phyloP scores from a whole-genome alignment of 108 stramenopile genomes.

The Fragilariopsis cylindrus region DNA sequence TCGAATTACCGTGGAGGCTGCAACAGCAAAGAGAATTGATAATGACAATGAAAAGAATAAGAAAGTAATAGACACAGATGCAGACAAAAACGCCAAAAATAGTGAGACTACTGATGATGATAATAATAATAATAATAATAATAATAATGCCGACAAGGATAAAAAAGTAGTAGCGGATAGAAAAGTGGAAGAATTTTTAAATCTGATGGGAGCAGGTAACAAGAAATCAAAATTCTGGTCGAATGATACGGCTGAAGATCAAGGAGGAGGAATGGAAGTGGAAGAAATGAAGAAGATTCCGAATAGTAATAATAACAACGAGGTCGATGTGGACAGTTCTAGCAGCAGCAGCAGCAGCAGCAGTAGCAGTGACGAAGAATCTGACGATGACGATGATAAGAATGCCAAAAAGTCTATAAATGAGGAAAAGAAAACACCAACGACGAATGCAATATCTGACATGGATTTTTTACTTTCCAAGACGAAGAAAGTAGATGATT shows the following conservation, averaged over 20 bases:
- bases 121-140: constrained; percentile 6
- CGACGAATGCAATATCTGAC: constrained; percentile 42
- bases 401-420: not conserved
- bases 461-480: constrained; percentile 86
- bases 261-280: constrained; percentile 41
- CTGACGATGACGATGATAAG: constrained; percentile 27
- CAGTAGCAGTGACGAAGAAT: constrained; percentile 36
- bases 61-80: constrained; percentile 22
- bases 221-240: constrained; percentile 82
- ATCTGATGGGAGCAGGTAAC: constrained; percentile 33
- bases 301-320: constrained; percentile 21
- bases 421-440: constrained; percentile 8
- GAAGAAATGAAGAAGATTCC: not conserved
- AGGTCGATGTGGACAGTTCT: constrained; percentile 15
- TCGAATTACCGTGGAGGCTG: constrained; percentile 67
- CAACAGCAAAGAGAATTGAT: constrained; percentile 43
- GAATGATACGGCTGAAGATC: constrained; percentile 47
- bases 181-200: constrained; percentile 39
- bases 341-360: constrained; percentile 31
- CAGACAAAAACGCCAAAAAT: constrained; percentile 6
- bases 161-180: constrained; percentile 24
- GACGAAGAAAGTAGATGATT: constrained; percentile 51
- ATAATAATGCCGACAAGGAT: constrained; percentile 8
- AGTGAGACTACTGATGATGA: too few relatives aligned
- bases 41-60: not conserved